Conservation (phyloP, 202 grass and related monocot genomes). For the Tripidium arundinaceum region DNA sequence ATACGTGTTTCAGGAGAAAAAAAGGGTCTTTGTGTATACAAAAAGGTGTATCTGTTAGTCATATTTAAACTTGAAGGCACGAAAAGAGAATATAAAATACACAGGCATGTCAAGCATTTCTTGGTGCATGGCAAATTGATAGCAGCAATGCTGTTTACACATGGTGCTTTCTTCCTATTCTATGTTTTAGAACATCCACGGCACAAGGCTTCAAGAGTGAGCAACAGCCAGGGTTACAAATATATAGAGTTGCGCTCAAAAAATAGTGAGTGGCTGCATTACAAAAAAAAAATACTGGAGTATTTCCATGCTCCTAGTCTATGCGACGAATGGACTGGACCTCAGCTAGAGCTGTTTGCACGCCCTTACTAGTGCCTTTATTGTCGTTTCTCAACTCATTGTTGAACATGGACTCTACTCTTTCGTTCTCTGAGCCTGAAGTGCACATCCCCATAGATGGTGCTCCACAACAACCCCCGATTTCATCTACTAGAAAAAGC, state of each 20-base stretch:
- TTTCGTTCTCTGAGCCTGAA: neutral
- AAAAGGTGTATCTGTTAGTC: neutral
- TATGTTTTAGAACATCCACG: neutral
- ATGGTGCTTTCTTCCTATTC: neutral
- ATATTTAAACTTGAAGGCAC: neutral
- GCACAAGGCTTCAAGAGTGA: neutral
- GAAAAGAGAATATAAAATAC: neutral
- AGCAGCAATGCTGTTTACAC: neutral
- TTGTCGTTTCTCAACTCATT: neutral
- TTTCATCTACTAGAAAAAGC: slow-evolving; percentile 19
- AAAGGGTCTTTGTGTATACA: neutral
- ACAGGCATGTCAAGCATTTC: neutral
- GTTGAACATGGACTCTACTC: slow-evolving; percentile 2
- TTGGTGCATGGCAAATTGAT: neutral
- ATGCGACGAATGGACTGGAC: too few species aligned
- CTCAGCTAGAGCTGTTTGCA: neutral
- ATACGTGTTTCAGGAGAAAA: neutral
- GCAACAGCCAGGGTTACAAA: too few species aligned
- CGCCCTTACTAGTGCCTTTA: slow-evolving; percentile 17
- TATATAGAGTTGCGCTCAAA: too few species aligned
- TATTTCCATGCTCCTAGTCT: too few species aligned
- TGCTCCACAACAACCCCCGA: neutral
- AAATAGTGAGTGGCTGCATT: too few species aligned
- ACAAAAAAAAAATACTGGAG: too few species aligned
- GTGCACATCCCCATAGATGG: neutral